These are phyloP conservation scores for Torulaspora globosa DNA, from an alignment of 1,139 yeast species.

Conservation along the genomic window DNA sequence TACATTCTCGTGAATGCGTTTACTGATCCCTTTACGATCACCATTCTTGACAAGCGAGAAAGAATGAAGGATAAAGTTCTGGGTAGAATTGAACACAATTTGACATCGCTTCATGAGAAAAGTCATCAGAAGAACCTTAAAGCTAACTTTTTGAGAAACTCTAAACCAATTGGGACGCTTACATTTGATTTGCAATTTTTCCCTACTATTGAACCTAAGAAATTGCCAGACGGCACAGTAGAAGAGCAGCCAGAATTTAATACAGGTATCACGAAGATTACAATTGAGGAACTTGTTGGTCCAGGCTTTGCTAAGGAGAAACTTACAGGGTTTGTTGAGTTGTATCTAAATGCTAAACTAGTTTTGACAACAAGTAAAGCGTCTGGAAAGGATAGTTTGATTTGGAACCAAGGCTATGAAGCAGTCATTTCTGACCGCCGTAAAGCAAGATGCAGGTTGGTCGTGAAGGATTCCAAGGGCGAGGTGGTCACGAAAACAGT, in stretches of 20 bases:
- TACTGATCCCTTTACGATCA: constrained; percentile 72
- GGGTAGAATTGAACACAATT: constrained; percentile 73
- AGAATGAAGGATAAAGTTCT: constrained; percentile 73
- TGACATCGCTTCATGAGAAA: constrained; percentile 59
- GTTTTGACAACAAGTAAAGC: constrained; percentile 53
- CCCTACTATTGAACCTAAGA: constrained; percentile 74
- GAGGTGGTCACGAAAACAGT: constrained; percentile 58
- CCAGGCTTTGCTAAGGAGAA: constrained; percentile 39
- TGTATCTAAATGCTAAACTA: constrained; percentile 58
- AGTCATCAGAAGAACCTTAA: constrained; percentile 50
- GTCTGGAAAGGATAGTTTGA: constrained; percentile 64
- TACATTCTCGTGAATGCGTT: constrained; percentile 68
- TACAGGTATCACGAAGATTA: constrained; percentile 76
- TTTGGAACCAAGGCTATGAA: constrained; percentile 65
- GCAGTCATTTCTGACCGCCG: constrained; percentile 71
- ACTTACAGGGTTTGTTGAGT: constrained; percentile 66
- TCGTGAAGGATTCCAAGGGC: constrained; percentile 62
- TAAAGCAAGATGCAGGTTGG: constrained; percentile 59
- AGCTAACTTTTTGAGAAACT: constrained; percentile 67
- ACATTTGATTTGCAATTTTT: constrained; percentile 66
- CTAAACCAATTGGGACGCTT: constrained; percentile 73
- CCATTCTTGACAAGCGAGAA: constrained; percentile 70
- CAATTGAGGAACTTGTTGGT: constrained; percentile 31
- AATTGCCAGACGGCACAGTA: constrained; percentile 77
- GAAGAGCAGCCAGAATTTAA: constrained; percentile 89